Evolutionary conservation across 2,329 filamentous ascomycete genomes (phyloP).

Genomic region (Aspergillus sp.): DNA sequence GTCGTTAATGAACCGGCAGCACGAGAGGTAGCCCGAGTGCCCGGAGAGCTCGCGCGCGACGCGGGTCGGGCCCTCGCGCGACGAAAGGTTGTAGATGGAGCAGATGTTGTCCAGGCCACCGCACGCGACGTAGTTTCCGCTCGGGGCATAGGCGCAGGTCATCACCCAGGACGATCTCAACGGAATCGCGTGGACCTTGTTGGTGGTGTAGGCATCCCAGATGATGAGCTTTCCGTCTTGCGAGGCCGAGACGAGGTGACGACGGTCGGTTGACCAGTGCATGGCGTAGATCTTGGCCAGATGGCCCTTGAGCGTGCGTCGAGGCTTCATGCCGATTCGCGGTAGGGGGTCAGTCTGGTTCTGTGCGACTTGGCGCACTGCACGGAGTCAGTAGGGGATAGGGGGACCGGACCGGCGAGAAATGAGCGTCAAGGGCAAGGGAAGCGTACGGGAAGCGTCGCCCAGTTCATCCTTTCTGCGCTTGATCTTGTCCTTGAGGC

Average conservation of each 20-base stretch:
- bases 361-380: constrained; percentile 86
- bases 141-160: constrained; percentile 98
- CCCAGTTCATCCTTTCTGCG: constrained; percentile 99
- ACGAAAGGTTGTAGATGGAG: constrained; percentile 98
- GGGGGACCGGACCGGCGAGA: constrained; percentile 1
- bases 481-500: constrained; percentile 97
- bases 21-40: constrained; percentile 93
- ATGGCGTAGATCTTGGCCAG: constrained; percentile 99
- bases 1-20: constrained; percentile 98
- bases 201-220: constrained; percentile 99
- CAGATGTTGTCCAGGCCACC: constrained; percentile 99
- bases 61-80: constrained; percentile 90
- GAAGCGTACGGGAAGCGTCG: constrained; percentile 83
- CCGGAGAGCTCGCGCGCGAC: constrained; percentile 93
- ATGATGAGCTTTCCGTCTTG: constrained; percentile 99
- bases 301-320: constrained; percentile 94
- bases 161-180: constrained; percentile 98
- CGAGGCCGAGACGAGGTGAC: constrained; percentile 93
- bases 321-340: constrained; percentile 93
- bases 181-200: constrained; percentile 98
- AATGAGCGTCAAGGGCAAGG: constrained; percentile 7
- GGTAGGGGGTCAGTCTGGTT: constrained; percentile 88
- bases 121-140: constrained; percentile 96
- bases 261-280: constrained; percentile 98
- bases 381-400: constrained; percentile 3